Evolutionary conservation across 148 eudicot species (phyloP), one percentile per base, ranked within the genome.

Genomic region (Amaranthus cruentus): DNA sequence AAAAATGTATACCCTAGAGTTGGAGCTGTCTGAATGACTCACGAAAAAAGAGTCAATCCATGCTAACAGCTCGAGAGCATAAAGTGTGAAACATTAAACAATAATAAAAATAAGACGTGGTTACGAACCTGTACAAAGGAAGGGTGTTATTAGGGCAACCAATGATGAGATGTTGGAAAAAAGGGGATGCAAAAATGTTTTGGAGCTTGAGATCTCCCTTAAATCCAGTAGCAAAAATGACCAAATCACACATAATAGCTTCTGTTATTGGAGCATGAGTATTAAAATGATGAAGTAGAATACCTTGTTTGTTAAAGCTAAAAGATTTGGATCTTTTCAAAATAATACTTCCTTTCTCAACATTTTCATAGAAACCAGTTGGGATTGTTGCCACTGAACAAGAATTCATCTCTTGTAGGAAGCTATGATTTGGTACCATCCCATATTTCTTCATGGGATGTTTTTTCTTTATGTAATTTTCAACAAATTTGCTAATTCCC

Each of bases 161-260:
- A 56, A 72, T 48, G 11, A 87, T 76, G 47, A 11, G 51, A 2
- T 83, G 77, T 14, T 71, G 76, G 70, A 84, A 84, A 52, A 55
- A 51, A 6, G 82, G 59, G 14, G 88, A 87, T 48, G 13, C 64
- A 56, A 89, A 89, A 7, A 86, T 74, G 58, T 79, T 62, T 52
- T 75, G 79, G 7, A 91, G 82, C 75, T 87, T 88, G 1, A 79
- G 80, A 53, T 70, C 78, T 48, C 90, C 89, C 44, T 76, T 84
- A 80, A 82, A 88, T 0, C 97, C 90, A 13, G 97, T 88, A 15
- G 89, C 91, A 49, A 89, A 70, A 65, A 91, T 81, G 67, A 92
- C 81, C 66, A 92, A 9, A 65, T 92, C 92, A 6, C 83, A 69
- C 77, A 85, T 42, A 8, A 84, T 12, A 9, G 73, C 59, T 61